Evolutionary conservation across 148 eudicot genomes (phyloP).

Genomic region (Heliosperma pusillum): DNA sequence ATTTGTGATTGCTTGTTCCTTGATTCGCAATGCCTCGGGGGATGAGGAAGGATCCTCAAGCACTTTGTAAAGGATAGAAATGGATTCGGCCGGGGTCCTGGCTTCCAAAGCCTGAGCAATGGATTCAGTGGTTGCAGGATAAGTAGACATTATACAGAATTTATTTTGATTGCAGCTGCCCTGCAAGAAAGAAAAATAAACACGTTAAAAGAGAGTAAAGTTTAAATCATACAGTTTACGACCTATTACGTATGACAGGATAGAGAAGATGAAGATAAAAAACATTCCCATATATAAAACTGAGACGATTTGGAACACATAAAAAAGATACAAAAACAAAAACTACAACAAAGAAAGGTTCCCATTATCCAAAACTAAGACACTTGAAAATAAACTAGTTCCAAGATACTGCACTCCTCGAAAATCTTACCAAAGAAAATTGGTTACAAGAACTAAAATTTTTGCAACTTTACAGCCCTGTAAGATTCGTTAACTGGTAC

Average conservation of each 20-base stretch:
- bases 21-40: slow-evolving; percentile 37
- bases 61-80: slow-evolving; percentile 40
- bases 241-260: too few relatives aligned
- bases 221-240: background rate
- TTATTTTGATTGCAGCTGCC: background rate
- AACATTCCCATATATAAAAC: too few relatives aligned
- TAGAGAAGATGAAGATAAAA: background rate
- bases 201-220: background rate
- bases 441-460: background rate
- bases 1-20: slow-evolving; percentile 44
- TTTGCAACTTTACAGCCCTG: background rate
- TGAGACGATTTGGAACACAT: background rate
- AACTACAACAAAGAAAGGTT: background rate
- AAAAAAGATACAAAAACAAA: background rate
- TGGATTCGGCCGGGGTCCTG: slow-evolving; percentile 35
- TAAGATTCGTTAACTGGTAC: background rate
- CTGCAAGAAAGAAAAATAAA: background rate
- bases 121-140: slow-evolving; percentile 44
- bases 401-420: background rate
- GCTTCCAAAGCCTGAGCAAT: slow-evolving; percentile 43
- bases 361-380: background rate
- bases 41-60: slow-evolving; percentile 43
- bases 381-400: background rate
- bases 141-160: slow-evolving; percentile 29
- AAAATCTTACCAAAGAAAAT: background rate